A percentile compares a stretch with the other conserved stretches of the same genome.
phyloP scores from a whole-genome alignment of 768 basidiomycete species.

The Trametes gibbosa region DNA sequence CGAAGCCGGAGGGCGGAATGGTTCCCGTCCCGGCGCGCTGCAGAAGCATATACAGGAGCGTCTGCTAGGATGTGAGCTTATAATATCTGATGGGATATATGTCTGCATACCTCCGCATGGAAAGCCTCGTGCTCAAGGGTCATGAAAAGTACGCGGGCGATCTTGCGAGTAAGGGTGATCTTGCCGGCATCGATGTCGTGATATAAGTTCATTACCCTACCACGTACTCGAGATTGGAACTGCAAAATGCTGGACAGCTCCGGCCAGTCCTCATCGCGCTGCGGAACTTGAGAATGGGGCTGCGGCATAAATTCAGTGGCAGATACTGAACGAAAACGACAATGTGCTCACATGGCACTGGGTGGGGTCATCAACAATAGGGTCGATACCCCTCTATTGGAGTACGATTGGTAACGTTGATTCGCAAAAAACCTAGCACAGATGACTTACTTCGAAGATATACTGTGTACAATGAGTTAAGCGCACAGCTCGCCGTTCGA shows the following conservation, averaged over 20 bases:
- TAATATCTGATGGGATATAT: neutral
- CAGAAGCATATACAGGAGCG: slow-evolving; percentile 91
- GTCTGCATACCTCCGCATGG: slow-evolving; percentile 64
- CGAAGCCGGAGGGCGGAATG: slow-evolving; percentile 73
- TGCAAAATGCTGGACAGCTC: slow-evolving; percentile 60
- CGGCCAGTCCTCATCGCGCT: slow-evolving; percentile 85
- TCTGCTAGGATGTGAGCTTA: slow-evolving; percentile 36
- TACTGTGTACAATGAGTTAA: slow-evolving; percentile 39
- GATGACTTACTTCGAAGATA: slow-evolving; percentile 63
- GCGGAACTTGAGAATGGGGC: slow-evolving; percentile 88
- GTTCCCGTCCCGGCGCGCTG: slow-evolving; percentile 79
- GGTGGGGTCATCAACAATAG: slow-evolving; percentile 86
- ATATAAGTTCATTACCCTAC: slow-evolving; percentile 72
- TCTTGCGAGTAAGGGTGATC: slow-evolving; percentile 52
- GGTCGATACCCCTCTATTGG: slow-evolving; percentile 91
- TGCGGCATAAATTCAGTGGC: slow-evolving; percentile 30
- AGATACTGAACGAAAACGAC: no score
- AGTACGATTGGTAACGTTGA: slow-evolving; percentile 7
- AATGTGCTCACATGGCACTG: slow-evolving; percentile 68
- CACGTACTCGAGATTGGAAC: slow-evolving; percentile 77
- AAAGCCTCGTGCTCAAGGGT: slow-evolving; percentile 87
- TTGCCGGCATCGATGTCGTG: slow-evolving; percentile 57
- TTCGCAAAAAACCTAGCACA: neutral
- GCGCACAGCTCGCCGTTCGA: neutral
- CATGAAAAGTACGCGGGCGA: slow-evolving; percentile 85